These are phyloP conservation scores for Linderniella brevidens DNA, from an alignment of 257 asterid genomes.

Conservation along the genomic window DNA sequence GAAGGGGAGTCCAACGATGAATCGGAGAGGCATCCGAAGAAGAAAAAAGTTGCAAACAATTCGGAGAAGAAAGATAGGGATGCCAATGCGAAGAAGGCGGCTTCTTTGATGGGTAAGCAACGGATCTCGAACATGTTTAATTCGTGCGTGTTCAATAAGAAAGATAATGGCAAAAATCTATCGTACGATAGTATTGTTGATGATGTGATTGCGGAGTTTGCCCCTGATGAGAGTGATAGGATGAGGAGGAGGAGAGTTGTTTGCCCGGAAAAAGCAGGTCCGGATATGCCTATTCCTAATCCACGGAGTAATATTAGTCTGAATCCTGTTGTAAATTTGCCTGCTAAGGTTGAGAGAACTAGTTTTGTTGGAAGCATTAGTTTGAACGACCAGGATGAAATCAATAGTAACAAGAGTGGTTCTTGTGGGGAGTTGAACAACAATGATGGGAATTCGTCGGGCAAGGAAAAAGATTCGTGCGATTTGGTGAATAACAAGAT, in stretches of 20 bases:
- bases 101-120: constrained; percentile 84
- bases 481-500: constrained; percentile 9
- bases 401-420: no score
- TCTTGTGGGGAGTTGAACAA: no score
- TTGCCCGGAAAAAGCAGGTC: not conserved
- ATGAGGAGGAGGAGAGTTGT: constrained; percentile 47
- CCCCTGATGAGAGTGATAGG: constrained; percentile 78
- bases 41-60: constrained; percentile 25
- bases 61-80: constrained; percentile 53
- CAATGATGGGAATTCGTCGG: no score
- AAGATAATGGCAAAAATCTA: constrained; percentile 30
- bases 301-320: no score
- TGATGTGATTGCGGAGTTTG: constrained; percentile 84
- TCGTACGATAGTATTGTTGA: constrained; percentile 74
- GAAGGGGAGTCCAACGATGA: constrained; percentile 59
- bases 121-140: constrained; percentile 68
- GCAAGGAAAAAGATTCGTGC: no score
- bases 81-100: constrained; percentile 36
- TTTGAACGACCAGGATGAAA: no score
- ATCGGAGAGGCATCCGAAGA: constrained; percentile 31
- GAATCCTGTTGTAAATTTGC: no score
- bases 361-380: no score
- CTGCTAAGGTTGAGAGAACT: no score
- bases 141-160: constrained; percentile 57
- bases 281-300: no score